Percentiles rank a stretch among this genome's conserved stretches.
Conservation (phyloP, 306 rosid species). For the Corylus americana region DNA sequence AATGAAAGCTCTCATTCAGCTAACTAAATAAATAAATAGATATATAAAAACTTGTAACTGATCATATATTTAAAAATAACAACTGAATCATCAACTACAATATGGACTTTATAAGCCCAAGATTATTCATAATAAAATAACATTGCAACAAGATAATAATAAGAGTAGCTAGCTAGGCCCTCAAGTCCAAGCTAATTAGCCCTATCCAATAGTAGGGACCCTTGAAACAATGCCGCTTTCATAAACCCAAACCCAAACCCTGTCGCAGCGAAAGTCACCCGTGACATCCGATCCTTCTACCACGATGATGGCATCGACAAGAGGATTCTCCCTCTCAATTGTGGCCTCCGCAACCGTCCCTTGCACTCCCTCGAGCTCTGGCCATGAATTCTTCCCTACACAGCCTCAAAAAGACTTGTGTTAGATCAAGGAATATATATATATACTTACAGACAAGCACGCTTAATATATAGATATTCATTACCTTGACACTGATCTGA, state of each 20-base stretch:
- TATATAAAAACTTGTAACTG: too few species aligned
- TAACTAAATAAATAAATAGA: too few species aligned
- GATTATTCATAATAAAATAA: too few species aligned
- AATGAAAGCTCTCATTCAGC: too few species aligned
- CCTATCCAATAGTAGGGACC: background rate
- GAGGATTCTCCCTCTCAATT: constrained; percentile 48
- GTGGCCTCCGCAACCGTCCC: constrained; percentile 39
- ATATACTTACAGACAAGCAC: background rate
- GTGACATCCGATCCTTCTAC: constrained; percentile 17
- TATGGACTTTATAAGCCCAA: too few species aligned
- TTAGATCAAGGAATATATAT: background rate
- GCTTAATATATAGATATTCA: background rate
- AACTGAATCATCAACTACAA: too few species aligned
- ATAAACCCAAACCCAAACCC: constrained; percentile 52
- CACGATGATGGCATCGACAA: constrained; percentile 34
- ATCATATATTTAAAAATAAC: too few species aligned
- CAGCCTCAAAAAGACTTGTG: background rate
- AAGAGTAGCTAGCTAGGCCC: background rate
- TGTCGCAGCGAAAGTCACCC: constrained; percentile 31
- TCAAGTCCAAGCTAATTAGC: too few species aligned
- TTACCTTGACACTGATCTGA: background rate
- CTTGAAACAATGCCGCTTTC: constrained; percentile 25
- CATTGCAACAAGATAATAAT: background rate
- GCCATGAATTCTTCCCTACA: constrained; percentile 59
- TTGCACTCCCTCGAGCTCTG: constrained; percentile 44